Conservation (phyloP, 2,329 filamentous ascomycete species). For the Aspergillus sp. region DNA sequence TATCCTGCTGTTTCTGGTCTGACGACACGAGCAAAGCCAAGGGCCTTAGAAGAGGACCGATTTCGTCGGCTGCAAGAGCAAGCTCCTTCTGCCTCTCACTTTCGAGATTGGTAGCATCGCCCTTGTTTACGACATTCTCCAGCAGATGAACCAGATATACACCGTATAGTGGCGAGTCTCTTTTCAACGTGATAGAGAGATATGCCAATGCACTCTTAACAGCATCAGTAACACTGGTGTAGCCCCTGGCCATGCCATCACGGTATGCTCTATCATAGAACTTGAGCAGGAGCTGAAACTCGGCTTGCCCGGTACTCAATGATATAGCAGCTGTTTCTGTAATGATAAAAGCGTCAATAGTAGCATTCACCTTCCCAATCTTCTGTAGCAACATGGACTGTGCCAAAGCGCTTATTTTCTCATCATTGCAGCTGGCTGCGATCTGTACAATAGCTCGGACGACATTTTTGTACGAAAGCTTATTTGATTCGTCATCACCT, state of each 20-base stretch:
- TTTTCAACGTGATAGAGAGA: conserved; percentile 69
- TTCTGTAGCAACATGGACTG: conserved; percentile 98
- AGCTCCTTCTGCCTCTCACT: conserved; percentile 75
- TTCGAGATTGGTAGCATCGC: conserved; percentile 75
- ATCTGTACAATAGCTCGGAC: conserved; percentile 94
- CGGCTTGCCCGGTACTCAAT: conserved; percentile 72
- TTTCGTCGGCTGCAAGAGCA: conserved; percentile 80
- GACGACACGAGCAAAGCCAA: conserved; percentile 79
- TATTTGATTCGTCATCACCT: conserved; percentile 74
- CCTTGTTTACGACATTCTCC: conserved; percentile 85
- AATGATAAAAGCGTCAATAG: conserved; percentile 83
- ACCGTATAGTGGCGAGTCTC: conserved; percentile 73
- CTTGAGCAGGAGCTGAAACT: conserved; percentile 84
- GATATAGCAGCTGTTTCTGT: conserved; percentile 77
- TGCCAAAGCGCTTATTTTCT: conserved; percentile 89
- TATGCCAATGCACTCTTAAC: conserved; percentile 78
- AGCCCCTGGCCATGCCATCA: conserved; percentile 70
- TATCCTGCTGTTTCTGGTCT: conserved; percentile 21
- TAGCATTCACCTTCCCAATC: conserved; percentile 76
- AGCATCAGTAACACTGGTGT: conserved; percentile 68
- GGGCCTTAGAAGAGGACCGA: conserved; percentile 82
- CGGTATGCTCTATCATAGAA: conserved; percentile 75
- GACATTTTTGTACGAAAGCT: conserved; percentile 79
- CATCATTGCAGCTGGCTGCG: conserved; percentile 75
- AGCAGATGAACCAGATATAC: conserved; percentile 83